These are phyloP conservation scores for Kuraishia ogatae DNA, from an alignment of 805 yeast genomes.

Conservation along the genomic window DNA sequence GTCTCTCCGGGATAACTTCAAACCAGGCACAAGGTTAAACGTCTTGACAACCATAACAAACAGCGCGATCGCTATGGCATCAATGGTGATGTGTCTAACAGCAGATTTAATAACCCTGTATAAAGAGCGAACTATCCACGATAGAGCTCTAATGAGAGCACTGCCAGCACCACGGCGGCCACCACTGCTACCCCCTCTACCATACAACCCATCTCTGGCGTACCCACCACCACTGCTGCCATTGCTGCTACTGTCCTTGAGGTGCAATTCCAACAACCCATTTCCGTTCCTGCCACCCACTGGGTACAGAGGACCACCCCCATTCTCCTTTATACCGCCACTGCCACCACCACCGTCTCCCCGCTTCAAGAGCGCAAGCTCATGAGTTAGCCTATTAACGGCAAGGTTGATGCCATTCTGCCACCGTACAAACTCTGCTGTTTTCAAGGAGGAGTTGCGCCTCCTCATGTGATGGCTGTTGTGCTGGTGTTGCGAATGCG, in stretches of 20 bases:
- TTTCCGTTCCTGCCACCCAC: neutral
- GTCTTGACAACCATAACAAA: constrained; percentile 9
- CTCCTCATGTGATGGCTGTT: constrained; percentile 3
- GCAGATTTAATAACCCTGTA: constrained; percentile 7
- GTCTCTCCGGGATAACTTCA: neutral
- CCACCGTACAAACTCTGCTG: constrained; percentile 38
- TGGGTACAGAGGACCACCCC: neutral
- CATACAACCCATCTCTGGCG: constrained; percentile 1
- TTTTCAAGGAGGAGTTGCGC: constrained; percentile 12
- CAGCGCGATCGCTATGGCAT: constrained; percentile 12
- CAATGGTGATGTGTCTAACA: constrained; percentile 14
- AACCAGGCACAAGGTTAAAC: neutral
- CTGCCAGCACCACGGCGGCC: constrained; percentile 3
- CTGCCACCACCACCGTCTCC: neutral
- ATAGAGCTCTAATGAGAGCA: neutral
- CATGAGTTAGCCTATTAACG: constrained; percentile 34
- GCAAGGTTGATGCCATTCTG: constrained; percentile 43
- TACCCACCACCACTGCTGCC: constrained; percentile 1
- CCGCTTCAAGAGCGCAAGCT: constrained; percentile 15
- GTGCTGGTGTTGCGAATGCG: constrained; percentile 4
- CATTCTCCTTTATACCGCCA: neutral
- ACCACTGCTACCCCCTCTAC: constrained; percentile 2
- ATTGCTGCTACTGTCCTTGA: neutral
- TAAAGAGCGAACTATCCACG: constrained; percentile 3
- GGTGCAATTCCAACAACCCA: constrained; percentile 6